Evolutionary conservation across 2,329 filamentous ascomycete species (phyloP).

Genomic region (Pseudovirgaria hyperparasitica): DNA sequence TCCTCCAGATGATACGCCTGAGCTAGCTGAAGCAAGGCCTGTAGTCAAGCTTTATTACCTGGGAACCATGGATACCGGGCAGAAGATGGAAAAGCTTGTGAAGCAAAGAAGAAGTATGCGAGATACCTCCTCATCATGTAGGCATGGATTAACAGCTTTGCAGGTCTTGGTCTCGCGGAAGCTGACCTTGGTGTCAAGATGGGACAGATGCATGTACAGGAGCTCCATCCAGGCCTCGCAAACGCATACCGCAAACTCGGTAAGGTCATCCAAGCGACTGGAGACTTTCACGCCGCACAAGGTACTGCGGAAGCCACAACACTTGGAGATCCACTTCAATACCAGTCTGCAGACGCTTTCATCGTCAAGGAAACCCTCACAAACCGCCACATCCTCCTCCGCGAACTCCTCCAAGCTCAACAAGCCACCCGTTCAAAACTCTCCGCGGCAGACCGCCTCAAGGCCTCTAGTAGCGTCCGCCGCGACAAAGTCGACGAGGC

Average conservation of each 20-base stretch:
- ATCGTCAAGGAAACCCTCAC: slow-evolving; percentile 97
- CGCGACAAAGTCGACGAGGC: slow-evolving; percentile 96
- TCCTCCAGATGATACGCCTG: slow-evolving; percentile 90
- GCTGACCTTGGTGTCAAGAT: slow-evolving; percentile 89
- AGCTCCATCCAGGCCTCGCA: slow-evolving; percentile 75
- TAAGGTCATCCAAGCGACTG: slow-evolving; percentile 82
- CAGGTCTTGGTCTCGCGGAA: slow-evolving; percentile 82
- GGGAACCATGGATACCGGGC: slow-evolving; percentile 89
- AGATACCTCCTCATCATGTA: background rate
- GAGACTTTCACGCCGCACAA: slow-evolving; percentile 92
- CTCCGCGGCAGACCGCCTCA: slow-evolving; percentile 76
- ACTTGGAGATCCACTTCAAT: slow-evolving; percentile 82
- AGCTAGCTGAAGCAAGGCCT: slow-evolving; percentile 79
- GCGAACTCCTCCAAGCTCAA: slow-evolving; percentile 85
- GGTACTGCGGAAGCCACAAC: slow-evolving; percentile 94
- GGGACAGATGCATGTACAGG: slow-evolving; percentile 73
- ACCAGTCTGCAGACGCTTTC: slow-evolving; percentile 90
- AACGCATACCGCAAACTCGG: slow-evolving; percentile 93
- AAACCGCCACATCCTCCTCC: slow-evolving; percentile 90
- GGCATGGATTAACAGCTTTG: slow-evolving; percentile 15
- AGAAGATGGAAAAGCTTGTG: slow-evolving; percentile 90
- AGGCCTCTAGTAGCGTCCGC: slow-evolving; percentile 73
- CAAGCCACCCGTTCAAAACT: slow-evolving; percentile 72
- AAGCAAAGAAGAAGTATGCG: slow-evolving; percentile 72
- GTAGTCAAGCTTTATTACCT: slow-evolving; percentile 93